Percentiles rank a stretch among this genome's conserved stretches.
phyloP scores from a whole-genome alignment of 2,329 filamentous ascomycete genomes.

The Ascochyta koolunga region DNA sequence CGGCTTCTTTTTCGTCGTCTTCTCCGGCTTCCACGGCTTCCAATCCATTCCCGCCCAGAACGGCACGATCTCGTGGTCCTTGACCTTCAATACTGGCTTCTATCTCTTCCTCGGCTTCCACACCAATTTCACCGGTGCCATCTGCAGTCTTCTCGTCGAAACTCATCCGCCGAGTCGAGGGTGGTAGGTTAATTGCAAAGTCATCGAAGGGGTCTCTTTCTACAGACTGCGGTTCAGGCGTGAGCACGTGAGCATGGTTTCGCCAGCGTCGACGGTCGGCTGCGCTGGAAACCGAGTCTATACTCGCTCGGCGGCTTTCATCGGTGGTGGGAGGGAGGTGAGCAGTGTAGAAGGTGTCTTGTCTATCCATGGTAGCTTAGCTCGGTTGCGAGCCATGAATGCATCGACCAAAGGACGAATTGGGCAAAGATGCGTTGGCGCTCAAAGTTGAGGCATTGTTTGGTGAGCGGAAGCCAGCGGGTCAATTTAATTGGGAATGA shows the following conservation, averaged over 20 bases:
- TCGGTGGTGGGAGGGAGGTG: background rate
- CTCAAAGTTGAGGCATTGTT: background rate
- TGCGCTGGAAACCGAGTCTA: slow-evolving; percentile 25
- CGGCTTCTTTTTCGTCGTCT: background rate
- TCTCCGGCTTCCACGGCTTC: background rate
- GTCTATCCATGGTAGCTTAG: slow-evolving; percentile 7
- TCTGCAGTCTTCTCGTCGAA: background rate
- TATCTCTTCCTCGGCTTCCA: background rate
- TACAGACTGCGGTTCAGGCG: slow-evolving; percentile 20
- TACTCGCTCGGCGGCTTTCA: background rate
- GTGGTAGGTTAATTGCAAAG: background rate
- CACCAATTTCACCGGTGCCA: background rate
- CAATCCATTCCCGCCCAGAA: background rate
- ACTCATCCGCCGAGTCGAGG: background rate
- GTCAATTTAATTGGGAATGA: background rate
- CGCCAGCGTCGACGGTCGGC: slow-evolving; percentile 32
- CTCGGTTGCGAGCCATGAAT: background rate
- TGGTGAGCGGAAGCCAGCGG: slow-evolving; percentile 6
- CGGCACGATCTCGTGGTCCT: background rate
- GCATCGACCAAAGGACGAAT: background rate
- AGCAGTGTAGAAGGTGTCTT: slow-evolving; percentile 11
- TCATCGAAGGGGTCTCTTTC: slow-evolving; percentile 31
- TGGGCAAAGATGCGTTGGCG: background rate
- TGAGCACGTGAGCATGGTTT: slow-evolving; percentile 27
- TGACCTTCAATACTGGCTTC: background rate